Evolutionary conservation across 768 basidiomycete species (phyloP), one percentile per base, ranked within the genome.

Genomic region (Hericium erinaceus): DNA sequence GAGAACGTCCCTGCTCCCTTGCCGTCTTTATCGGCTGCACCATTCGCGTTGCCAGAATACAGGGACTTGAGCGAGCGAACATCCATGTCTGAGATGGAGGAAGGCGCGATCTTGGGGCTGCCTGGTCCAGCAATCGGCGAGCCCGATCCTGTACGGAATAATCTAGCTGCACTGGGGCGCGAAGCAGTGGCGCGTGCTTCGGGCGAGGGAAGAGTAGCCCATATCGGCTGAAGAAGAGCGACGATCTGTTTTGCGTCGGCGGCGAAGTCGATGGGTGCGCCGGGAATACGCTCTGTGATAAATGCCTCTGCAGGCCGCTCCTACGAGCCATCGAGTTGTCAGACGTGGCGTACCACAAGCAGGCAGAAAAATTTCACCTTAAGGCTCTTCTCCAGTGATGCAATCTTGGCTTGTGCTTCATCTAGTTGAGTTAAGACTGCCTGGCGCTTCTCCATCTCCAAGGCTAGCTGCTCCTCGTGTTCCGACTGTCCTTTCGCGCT

Each of bases 11-110:
- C 72, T 41, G 66, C 63, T 2, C 61, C 55, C 3, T 15, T 39
- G 8, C 39, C 44, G 8, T 20, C 53, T 20, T 61, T 61, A 56
- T 48, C 53, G 57, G 18, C 26, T 58, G 56, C 61, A 56, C 39
- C 56, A 44, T n/a, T 54, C 39, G 53, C 62, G 39, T 40, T 65
- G 38, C 66, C 73, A 46, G 84, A 83, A 65, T 93, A 95, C 16
- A 97, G 75, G 6, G 80, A 70, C 70, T 94, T 94, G 67, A 97
- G 83, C 5, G 91, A 80, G 10, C 90, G 87, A 16, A 95, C 84
- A 68, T 95, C 91, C 67, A 94, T 77, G 50, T 94, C 87, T 22
- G 87, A 89, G 40, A 92, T 76, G 67, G 75, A 50, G 64, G 72
- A 37, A 67, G 72, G 0, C 77, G 77, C 68, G 10, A 70, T 57